Base-by-base conservation (phyloP, 768 basidiomycete species). In the Rhizopogon salebrosus region DNA sequence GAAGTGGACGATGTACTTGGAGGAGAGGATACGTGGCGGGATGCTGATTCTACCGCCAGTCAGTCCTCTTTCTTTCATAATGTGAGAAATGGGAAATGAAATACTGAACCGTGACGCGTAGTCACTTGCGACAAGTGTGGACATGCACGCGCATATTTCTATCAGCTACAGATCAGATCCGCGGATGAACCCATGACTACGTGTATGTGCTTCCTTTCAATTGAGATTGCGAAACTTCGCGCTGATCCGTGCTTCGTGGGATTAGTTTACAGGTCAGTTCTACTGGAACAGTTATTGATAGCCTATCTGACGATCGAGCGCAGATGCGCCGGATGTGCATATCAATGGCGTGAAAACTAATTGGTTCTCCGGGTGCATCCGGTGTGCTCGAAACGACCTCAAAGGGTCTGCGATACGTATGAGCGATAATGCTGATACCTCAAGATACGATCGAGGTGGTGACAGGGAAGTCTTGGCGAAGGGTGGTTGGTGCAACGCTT, bases 1-100 rank as follows among this genome's bases (percentile, higher is more conserved):
- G 80, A 86, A 60, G 87, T 93, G 11, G 97, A 99, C 65, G 97
- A 98, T 62, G 95, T 99, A 6, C 75, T 98, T 24, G 97, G 95
- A 48, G 94, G 92, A 3, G 92, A 91, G 35, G 91, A 92, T 54
- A 85, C 84, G 70, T 97, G 95, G 92, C 87, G 86, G 52, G 89
- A 97, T 67, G 95, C 94, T 3, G 95, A 95, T 68, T 83, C 85
- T 43, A 93, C 89, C 0, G 78, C 83, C 60, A 85, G 93, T 91
- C 39, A 48, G 76, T 60, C 34, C 1, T 27, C 9, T 11, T 24
- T 38, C 23, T 26, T 26, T 53, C 40, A 11, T 9, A 29, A 9
- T 31, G 31, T 10, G 13, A 13, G 31, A 11, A 27, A n/a, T 24
- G 26, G 27, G n/a, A 22, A n/a, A n/a, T n/a, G n/a, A n/a, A n/a